Base-by-base conservation (phyloP, 139 green algal species). In the Limnomonas spitsbergensis region DNA sequence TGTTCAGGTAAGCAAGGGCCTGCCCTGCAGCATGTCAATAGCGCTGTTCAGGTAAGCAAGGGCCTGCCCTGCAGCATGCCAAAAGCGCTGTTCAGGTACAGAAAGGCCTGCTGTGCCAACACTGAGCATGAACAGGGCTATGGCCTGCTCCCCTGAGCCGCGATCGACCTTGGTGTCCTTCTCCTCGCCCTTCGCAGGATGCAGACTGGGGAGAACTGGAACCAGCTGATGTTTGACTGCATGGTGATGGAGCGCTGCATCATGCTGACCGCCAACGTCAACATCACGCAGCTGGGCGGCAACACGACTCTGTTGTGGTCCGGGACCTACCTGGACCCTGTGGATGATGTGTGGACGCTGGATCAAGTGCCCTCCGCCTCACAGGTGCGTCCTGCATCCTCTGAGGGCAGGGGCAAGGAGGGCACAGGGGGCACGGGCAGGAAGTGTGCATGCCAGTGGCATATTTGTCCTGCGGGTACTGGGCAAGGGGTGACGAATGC, bases 191-290 rank as follows among this genome's bases (percentile, higher is more conserved):
- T 61, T 20, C 47, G 47, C 76, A 81, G 77, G 67, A 73, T 78
- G 31, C 66, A 74, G 20, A 81, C 80, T 27, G 52, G 67, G 1
- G 80, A 84, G 74, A 84, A 84, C 80, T 84, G 80, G 80, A 78
- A 80, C 47, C 34, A 47, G 24, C 9, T 84, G 40, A 84, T 84
- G 80, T 38, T 47, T 34, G 80, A 69, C 20, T 38, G 32, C 77
- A 82, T 82, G 77, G 3, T 67, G 1, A 26, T 38, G 6, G 52
- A 77, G 35, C 9, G 35, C 47, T 82, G 77, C 47, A 42, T 77
- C 26, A 14, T 40, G 26, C 27, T 79, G 27, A 14, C 14, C 1
- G 14, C 53, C 4, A 71, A 24, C 32, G 38, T 79, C 52, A 53
- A 40, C 26, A 53, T 79, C 6, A 61, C 2, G 1, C 2, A 37